phyloP scores from a whole-genome alignment of 176 grass and related monocot species.

The Oryza coarctata region DNA sequence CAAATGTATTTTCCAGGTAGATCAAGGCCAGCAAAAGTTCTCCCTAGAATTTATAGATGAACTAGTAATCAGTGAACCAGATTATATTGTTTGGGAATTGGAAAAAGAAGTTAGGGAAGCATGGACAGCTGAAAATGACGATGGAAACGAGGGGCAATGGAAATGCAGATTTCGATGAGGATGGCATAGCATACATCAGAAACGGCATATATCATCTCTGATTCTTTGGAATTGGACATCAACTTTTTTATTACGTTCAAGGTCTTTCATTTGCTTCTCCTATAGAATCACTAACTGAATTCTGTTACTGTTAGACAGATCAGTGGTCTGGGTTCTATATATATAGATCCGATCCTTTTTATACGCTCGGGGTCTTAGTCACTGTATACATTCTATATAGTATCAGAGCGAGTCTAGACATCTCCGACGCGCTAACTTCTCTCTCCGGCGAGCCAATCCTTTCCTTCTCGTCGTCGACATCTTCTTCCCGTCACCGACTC shows the following conservation, averaged over 20 bases:
- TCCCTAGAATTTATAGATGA: not conserved
- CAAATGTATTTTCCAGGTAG: not conserved
- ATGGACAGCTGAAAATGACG: not conserved
- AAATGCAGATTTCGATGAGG: not conserved
- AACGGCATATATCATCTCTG: not conserved
- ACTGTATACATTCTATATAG: no score
- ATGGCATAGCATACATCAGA: not conserved
- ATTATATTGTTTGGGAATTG: not conserved
- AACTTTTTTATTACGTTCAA: conserved; percentile 25
- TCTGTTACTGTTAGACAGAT: no score
- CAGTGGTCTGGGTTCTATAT: no score
- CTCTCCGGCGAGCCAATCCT: no score
- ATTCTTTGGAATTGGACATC: not conserved
- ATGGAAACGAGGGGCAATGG: not conserved
- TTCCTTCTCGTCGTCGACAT: no score
- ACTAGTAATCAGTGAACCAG: not conserved
- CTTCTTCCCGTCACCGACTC: no score
- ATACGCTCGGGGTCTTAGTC: no score
- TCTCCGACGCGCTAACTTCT: no score
- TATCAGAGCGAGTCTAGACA: no score
- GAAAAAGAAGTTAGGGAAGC: not conserved
- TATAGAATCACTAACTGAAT: not conserved
- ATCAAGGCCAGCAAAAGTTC: not conserved
- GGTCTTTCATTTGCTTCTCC: not conserved
- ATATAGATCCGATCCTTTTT: no score